These are phyloP conservation scores for Musa troglodytarum DNA, from an alignment of 176 grass and related monocot species.

Conservation along the genomic window DNA sequence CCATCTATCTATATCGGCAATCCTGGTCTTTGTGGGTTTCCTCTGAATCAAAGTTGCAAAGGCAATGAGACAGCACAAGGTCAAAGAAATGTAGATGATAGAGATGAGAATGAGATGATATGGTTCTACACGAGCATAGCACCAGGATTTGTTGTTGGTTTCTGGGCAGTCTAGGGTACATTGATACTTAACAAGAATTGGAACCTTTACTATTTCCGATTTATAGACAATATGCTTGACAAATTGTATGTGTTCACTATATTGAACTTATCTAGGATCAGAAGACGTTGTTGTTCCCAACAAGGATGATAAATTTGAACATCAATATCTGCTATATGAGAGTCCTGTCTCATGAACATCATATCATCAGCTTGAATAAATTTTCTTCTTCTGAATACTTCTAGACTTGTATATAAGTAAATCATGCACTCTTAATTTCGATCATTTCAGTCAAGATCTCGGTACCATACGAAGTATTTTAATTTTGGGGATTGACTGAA, in stretches of 20 bases:
- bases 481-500: accelerated
- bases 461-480: too few species aligned
- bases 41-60: neutral
- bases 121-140: neutral
- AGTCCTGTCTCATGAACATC: too few species aligned
- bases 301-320: neutral
- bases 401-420: too few species aligned
- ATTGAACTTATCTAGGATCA: too few species aligned
- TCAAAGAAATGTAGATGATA: neutral
- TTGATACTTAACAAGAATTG: neutral
- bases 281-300: too few species aligned
- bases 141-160: neutral
- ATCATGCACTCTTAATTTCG: too few species aligned
- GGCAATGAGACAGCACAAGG: neutral
- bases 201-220: neutral
- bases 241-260: neutral
- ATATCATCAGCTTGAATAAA: too few species aligned
- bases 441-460: too few species aligned
- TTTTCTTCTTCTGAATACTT: too few species aligned
- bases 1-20: neutral
- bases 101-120: neutral
- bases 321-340: neutral
- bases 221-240: neutral
- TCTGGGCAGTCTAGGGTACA: neutral
- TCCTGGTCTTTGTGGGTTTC: neutral